Base-by-base conservation (phyloP, 2,329 filamentous ascomycete genomes). In the Claviceps spartinae region DNA sequence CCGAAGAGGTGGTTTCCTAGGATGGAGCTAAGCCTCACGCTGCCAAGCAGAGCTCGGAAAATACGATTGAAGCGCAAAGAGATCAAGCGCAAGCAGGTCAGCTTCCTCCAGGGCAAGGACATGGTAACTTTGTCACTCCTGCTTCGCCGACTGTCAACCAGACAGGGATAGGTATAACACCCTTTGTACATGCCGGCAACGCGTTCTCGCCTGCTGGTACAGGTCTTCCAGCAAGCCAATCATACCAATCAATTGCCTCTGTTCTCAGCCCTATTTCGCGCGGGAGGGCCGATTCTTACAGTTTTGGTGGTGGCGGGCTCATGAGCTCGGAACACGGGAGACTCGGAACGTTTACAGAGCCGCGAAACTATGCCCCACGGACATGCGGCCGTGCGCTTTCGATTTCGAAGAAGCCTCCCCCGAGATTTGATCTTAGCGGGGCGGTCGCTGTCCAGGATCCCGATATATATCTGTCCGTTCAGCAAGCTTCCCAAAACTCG, bases 291-390 rank as follows among this genome's bases (percentile, higher is more conserved):
- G 55, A 34, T 30, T 44, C 30, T 34, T 47, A 18, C 18, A 34
- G 34, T 30, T 20, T 13, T 34, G 43, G 34, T 52, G 24, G 22
- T 51, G 51, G 30, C 24, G 50, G 48, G 11, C 52, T 52, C 11
- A 52, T 53, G 38, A 57, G 55, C 41, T 55, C 57, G 3, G 54
- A 52, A 2, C 38, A 52, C 30, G 41, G 37, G 13, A 44, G 41
- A 11, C 53, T 52, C 9, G 54, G 60, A 3, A 58, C 56, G 38
- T 60, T 66, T 48, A 70, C 68, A 0, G 71, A 72, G 58, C 70
- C 71, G 2, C 67, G 68, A 51, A 70, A 67, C 59, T 71, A 70
- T 54, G 67, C 68, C 1, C 69, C 70, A 4, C 63, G 66, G 5
- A 62, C 63, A 6, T 55, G 61, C 30, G 62, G 59, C 0, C 57